Evolutionary conservation across 1,284 basidiomycete genomes (phyloP).

Genomic region (Rhodotorula mucilaginosa): DNA sequence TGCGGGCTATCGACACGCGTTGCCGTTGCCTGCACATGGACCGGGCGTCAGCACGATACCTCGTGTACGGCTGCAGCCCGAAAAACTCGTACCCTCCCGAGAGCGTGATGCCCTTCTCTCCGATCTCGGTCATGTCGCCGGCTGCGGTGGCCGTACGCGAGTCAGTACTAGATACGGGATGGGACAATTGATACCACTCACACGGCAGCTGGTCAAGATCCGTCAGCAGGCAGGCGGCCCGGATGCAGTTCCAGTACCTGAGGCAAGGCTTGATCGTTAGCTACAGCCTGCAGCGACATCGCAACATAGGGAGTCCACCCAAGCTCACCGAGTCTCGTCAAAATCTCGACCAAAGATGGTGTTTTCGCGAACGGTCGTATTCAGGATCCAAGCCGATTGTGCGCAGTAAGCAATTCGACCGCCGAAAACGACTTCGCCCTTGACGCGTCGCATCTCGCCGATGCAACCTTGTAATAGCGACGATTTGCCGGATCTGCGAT

Average conservation of each 20-base stretch:
- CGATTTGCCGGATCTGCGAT: slow-evolving; percentile 53
- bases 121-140: slow-evolving; percentile 65
- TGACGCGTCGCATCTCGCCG: slow-evolving; percentile 64
- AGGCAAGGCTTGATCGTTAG: too few relatives aligned
- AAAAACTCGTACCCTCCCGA: slow-evolving; percentile 52
- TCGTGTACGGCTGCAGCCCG: slow-evolving; percentile 48
- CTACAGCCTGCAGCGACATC: too few relatives aligned
- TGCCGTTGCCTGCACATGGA: slow-evolving; percentile 55
- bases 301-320: too few relatives aligned
- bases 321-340: slow-evolving; percentile 55
- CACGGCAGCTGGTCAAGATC: slow-evolving; percentile 68
- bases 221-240: slow-evolving; percentile 53
- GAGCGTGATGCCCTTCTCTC: slow-evolving; percentile 58
- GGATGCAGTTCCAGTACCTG: slow-evolving; percentile 42
- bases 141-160: slow-evolving; percentile 46
- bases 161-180: background rate
- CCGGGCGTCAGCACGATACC: slow-evolving; percentile 54
- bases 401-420: slow-evolving; percentile 67
- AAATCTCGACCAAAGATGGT: slow-evolving; percentile 52
- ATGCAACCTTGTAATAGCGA: slow-evolving; percentile 66
- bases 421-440: slow-evolving; percentile 53
- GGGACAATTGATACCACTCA: background rate
- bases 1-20: slow-evolving; percentile 62
- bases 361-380: slow-evolving; percentile 63
- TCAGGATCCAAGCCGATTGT: slow-evolving; percentile 84